A percentile compares a stretch with the other conserved stretches of the same genome.
These are phyloP conservation scores for Prunus mira DNA, from an alignment of 306 rosid species.

Conservation along the genomic window DNA sequence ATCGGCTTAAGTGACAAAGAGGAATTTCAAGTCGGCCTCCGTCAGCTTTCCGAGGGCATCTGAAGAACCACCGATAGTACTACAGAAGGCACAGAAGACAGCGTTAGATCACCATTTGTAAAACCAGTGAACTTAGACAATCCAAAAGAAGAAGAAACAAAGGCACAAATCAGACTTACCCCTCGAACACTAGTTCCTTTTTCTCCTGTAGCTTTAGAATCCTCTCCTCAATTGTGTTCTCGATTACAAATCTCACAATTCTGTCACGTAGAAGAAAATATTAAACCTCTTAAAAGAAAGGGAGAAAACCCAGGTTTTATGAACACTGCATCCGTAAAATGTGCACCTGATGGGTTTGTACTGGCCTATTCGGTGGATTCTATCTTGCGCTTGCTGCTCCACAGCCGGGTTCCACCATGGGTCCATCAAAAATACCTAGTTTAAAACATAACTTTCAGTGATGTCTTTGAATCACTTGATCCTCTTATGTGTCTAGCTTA, in stretches of 20 bases:
- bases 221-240: constrained; percentile 89
- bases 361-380: constrained; percentile 95
- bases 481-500: neutral
- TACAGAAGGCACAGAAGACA: constrained; percentile 13
- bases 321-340: constrained; percentile 4
- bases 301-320: neutral
- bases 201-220: constrained; percentile 87
- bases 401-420: constrained; percentile 99
- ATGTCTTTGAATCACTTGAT: neutral
- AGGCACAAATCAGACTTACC: constrained; percentile 41
- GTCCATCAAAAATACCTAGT: constrained; percentile 92
- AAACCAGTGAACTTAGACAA: neutral
- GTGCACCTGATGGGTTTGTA: constrained; percentile 81
- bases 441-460: neutral
- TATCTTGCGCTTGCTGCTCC: constrained; percentile 93
- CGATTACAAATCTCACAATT: constrained; percentile 79
- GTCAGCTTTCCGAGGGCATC: constrained; percentile 81
- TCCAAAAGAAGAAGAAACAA: neutral
- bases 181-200: constrained; percentile 91
- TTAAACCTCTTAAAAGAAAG: constrained; percentile 11
- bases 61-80: constrained; percentile 72
- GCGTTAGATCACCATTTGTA: neutral
- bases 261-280: constrained; percentile 31
- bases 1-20: constrained; percentile 44
- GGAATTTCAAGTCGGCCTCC: constrained; percentile 60